Conservation (phyloP, 148 eudicot species). For the Diospyros kaki region DNA sequence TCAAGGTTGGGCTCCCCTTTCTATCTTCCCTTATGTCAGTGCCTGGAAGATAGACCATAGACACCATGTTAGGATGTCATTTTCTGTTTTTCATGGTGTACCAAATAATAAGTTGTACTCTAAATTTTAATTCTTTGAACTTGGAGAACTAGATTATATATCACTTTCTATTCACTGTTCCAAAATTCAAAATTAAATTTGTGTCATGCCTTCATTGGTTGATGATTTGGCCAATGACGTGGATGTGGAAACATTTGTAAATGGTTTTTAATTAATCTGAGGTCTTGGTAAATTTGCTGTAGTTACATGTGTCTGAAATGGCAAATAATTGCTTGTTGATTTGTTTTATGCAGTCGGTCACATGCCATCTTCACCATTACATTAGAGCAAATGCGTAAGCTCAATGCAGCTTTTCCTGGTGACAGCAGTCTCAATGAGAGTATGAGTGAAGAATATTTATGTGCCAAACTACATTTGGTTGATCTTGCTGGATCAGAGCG, state of each 20-base stretch:
- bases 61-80: not conserved
- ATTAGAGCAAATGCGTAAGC: constrained; percentile 86
- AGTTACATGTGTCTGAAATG: not conserved
- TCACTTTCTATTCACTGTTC: not conserved
- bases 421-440: constrained; percentile 45
- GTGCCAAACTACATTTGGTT: constrained; percentile 96
- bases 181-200: not conserved
- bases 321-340: not conserved
- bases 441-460: constrained; percentile 84
- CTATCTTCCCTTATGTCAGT: not conserved
- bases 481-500: constrained; percentile 99
- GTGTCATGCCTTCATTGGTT: not conserved
- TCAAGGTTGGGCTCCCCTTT: constrained; percentile 52
- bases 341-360: constrained; percentile 64
- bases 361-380: constrained; percentile 99
- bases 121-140: not conserved
- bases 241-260: not conserved
- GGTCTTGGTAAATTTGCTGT: not conserved
- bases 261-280: not conserved
- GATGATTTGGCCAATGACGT: not conserved
- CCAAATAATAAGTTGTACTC: not conserved
- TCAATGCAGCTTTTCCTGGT: constrained; percentile 39
- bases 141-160: not conserved
- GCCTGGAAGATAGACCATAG: not conserved
- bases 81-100: not conserved